Evolutionary conservation across 2,329 filamentous ascomycete species (phyloP), one percentile per base, ranked within the genome.

Genomic region (Ramichloridium luteum): DNA sequence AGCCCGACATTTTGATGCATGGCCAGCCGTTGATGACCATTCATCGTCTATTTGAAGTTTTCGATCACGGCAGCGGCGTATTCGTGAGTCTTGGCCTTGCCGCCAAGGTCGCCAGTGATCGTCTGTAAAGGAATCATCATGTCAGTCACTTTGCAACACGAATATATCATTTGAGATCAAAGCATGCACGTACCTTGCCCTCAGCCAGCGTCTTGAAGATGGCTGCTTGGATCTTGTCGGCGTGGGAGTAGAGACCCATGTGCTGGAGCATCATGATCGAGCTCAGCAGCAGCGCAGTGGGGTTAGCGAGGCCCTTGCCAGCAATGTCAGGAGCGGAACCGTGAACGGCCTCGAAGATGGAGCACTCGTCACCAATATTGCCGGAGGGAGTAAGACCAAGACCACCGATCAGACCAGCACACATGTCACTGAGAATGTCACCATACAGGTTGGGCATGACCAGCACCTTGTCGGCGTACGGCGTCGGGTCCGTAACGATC

Each of bases 231-330:
- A 98, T 96, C 60, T 76, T 77, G 59, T 69, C 61, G 48, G 90
- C 90, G 60, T 96, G 77, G 43, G 83, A 71, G 60, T 67, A 77
- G 45, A 98, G 72, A 54, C 81, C 77, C 88, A 98, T 96, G 68
- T 98, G 90, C 63, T 90, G 79, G 72, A 98, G 67, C 90, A 98
- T 96, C 90, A 98, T 96, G 68, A 96, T 90, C 60, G 82, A 92
- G 62, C 75, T 83, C 55, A 96, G 80, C 45, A 98, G 76, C 49
- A 98, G 77, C 38, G 90, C 90, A 40, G 90, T 96, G 42, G 90
- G 90, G 74, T 98, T 98, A 55, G 90, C 90, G 49, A 96, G 79
- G 47, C 74, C 80, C 75, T 94, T 85, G 62, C 88, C 88, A 45
- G 84, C 85, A 59, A 96, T 96, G 62, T 96, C 88, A 39, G 88